Conservation (phyloP, 1,284 basidiomycete species). For the Ganoderma multipileum region DNA sequence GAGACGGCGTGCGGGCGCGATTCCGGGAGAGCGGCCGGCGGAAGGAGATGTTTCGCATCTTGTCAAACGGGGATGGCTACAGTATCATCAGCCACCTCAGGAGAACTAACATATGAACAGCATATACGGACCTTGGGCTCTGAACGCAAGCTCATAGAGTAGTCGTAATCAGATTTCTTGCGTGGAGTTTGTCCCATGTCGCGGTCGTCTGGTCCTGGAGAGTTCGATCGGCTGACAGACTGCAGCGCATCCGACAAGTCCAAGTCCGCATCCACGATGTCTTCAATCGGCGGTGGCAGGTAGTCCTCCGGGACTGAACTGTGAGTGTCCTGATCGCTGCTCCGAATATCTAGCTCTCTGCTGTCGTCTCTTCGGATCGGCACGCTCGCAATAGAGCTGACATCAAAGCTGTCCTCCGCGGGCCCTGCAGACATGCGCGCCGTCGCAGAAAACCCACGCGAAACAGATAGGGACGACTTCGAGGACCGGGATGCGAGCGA, state of each 20-base stretch:
- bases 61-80: conserved; percentile 71
- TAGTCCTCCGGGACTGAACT: conserved; percentile 58
- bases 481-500: conserved; percentile 59
- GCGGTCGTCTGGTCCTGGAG: conserved; percentile 49
- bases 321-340: conserved; percentile 46
- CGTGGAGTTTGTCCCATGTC: conserved; percentile 36
- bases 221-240: conserved; percentile 62
- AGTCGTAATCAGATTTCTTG: conserved; percentile 70
- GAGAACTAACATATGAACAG: not conserved
- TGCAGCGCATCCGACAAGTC: conserved; percentile 67
- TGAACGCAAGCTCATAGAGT: conserved; percentile 66
- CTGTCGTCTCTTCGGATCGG: conserved; percentile 46
- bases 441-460: conserved; percentile 18
- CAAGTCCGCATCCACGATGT: conserved; percentile 44
- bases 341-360: conserved; percentile 47
- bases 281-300: conserved; percentile 50
- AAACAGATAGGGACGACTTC: conserved; percentile 38
- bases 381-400: conserved; percentile 61
- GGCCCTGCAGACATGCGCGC: conserved; percentile 10
- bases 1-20: conserved; percentile 67
- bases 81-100: not conserved
- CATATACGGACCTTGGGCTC: conserved; percentile 62
- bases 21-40: conserved; percentile 58
- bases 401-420: conserved; percentile 59
- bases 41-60: conserved; percentile 68